These are phyloP conservation scores for Beauveria rudraprayagi DNA, from an alignment of 2,329 filamentous ascomycete species.

Conservation along the genomic window DNA sequence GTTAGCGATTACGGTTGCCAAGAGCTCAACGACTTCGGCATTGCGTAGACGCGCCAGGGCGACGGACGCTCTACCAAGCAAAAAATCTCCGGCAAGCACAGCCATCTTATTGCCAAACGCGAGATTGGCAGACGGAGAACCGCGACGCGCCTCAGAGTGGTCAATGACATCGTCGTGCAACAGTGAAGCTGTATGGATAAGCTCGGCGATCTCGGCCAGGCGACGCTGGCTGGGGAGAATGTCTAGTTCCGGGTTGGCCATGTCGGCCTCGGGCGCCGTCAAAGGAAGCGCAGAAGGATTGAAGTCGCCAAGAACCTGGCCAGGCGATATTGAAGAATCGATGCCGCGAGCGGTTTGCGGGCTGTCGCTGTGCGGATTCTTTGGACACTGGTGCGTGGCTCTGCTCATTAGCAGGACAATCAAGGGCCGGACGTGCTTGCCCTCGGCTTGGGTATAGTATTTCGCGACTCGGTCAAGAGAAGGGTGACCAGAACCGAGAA, in stretches of 20 bases:
- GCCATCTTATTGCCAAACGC: slow-evolving; percentile 99
- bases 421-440: slow-evolving; percentile 91
- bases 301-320: slow-evolving; percentile 61
- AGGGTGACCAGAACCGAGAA: slow-evolving; percentile 91
- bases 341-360: slow-evolving; percentile 38
- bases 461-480: slow-evolving; percentile 92
- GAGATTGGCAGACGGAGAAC: slow-evolving; percentile 80
- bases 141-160: slow-evolving; percentile 76
- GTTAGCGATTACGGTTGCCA: slow-evolving; percentile 95
- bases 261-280: slow-evolving; percentile 32
- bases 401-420: slow-evolving; percentile 95
- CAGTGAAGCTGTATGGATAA: slow-evolving; percentile 94
- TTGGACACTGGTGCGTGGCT: slow-evolving; percentile 73
- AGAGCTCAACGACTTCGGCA: slow-evolving; percentile 86
- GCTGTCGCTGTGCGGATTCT: slow-evolving; percentile 35
- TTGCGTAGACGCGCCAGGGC: slow-evolving; percentile 84
- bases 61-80: slow-evolving; percentile 87
- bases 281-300: slow-evolving; percentile 57
- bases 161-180: slow-evolving; percentile 99
- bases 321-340: slow-evolving; percentile 47
- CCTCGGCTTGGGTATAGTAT: slow-evolving; percentile 95
- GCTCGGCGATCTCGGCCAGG: slow-evolving; percentile 90
- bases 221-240: slow-evolving; percentile 91
- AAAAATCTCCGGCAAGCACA: slow-evolving; percentile 91
- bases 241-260: slow-evolving; percentile 41